Evolutionary conservation across 345 rosid species (phyloP).

Genomic region (Populus deltoides): DNA sequence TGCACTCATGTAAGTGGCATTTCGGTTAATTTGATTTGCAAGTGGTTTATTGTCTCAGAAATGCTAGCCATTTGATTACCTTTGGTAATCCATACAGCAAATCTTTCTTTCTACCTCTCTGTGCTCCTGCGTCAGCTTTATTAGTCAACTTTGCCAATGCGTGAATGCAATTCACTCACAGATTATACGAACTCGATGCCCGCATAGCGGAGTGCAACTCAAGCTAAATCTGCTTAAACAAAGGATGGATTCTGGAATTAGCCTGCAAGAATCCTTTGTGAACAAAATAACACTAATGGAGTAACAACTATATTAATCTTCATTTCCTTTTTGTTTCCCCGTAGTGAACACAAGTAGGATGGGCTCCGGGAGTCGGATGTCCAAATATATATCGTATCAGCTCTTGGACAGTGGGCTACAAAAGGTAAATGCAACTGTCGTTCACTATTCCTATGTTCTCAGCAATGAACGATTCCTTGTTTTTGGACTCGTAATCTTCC

Average conservation of each 20-base stretch:
- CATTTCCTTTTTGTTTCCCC: not conserved
- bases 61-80: not conserved
- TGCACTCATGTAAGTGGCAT: not conserved
- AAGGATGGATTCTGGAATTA: not conserved
- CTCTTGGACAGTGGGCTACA: not conserved
- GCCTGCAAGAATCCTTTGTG: too few relatives aligned
- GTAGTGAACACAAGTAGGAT: not conserved
- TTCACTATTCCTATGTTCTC: too few relatives aligned
- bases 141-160: not conserved
- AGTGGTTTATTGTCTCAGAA: not conserved
- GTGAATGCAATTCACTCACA: not conserved
- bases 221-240: not conserved
- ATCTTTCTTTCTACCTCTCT: not conserved
- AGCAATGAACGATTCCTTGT: too few relatives aligned
- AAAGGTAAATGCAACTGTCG: not conserved
- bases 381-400: not conserved
- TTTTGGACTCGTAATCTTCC: too few relatives aligned
- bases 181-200: not conserved
- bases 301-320: too few relatives aligned
- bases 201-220: not conserved
- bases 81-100: not conserved
- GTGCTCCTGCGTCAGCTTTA: not conserved
- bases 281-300: too few relatives aligned
- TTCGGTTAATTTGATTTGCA: too few relatives aligned
- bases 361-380: not conserved